A percentile compares a stretch with the other conserved stretches of the same genome.
Evolutionary conservation across 441 rosid genomes (phyloP).

Genomic region (Geranium incanum): DNA sequence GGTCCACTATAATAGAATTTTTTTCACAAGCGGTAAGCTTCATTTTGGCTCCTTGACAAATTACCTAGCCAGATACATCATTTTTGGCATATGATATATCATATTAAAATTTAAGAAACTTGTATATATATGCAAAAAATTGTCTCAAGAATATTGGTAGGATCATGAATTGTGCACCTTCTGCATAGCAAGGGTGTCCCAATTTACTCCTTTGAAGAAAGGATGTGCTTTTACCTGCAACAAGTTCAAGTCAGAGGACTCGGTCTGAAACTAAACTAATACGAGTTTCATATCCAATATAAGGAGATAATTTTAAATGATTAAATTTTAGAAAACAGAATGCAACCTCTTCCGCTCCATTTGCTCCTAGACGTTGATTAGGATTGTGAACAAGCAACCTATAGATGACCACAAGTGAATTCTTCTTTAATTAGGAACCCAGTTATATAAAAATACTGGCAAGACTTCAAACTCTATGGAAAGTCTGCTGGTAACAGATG

Average conservation of each 20-base stretch:
- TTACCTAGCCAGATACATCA: too few species aligned
- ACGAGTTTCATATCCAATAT: constrained; percentile 11
- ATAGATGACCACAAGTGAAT: constrained; percentile 17
- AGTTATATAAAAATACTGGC: not conserved
- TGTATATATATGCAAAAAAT: too few species aligned
- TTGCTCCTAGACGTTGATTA: constrained; percentile 57
- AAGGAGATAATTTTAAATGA: not conserved
- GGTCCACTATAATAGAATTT: too few species aligned
- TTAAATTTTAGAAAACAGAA: constrained; percentile 20
- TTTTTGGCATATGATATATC: not conserved
- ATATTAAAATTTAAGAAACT: not conserved
- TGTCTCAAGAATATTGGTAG: constrained; percentile 8
- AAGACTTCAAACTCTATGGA: not conserved
- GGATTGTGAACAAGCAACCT: constrained; percentile 75
- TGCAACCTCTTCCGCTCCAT: constrained; percentile 62
- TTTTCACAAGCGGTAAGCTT: too few species aligned
- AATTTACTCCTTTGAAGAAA: constrained; percentile 62
- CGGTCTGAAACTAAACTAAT: constrained; percentile 13
- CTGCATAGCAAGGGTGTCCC: constrained; percentile 68
- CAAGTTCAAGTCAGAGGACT: constrained; percentile 15
- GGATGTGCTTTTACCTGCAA: constrained; percentile 66
- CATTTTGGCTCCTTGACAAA: too few species aligned
- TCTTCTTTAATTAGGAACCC: constrained; percentile 4
- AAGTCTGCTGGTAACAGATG: not conserved
- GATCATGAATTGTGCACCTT: constrained; percentile 36